A percentile compares a stretch with the other conserved stretches of the same genome.
These are phyloP conservation scores for Magnolia sinica DNA, from an alignment of 164 flowering plant species.

Conservation along the genomic window DNA sequence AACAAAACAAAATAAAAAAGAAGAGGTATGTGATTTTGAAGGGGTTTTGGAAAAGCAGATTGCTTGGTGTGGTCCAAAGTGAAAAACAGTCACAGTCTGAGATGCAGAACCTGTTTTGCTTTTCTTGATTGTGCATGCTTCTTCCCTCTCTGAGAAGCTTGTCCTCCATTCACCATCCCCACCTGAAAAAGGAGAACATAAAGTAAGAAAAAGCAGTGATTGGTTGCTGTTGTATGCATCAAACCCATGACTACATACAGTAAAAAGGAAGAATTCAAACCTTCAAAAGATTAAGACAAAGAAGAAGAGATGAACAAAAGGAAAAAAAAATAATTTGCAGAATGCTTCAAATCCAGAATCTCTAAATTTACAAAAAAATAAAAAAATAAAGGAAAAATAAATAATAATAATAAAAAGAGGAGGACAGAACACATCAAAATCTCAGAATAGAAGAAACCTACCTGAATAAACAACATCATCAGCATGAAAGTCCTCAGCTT, in stretches of 20 bases:
- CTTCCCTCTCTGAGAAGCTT: constrained; percentile 63
- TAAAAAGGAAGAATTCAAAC: constrained; percentile 12
- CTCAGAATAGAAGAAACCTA: constrained; percentile 2
- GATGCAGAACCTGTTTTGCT: constrained; percentile 80
- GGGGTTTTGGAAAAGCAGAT: background rate
- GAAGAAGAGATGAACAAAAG: constrained; percentile 3
- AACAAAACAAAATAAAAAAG: background rate
- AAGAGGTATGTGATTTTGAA: background rate
- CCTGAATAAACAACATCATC: constrained; percentile 61
- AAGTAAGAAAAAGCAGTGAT: constrained; percentile 16
- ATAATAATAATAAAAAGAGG: constrained; percentile 1
- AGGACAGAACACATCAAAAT: background rate
- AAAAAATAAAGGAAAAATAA: background rate
- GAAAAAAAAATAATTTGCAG: constrained; percentile 7
- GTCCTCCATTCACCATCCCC: constrained; percentile 77
- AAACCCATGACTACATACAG: constrained; percentile 21
- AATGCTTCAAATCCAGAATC: constrained; percentile 14
- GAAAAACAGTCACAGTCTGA: constrained; percentile 20
- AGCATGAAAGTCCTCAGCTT: constrained; percentile 66
- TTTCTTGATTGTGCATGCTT: constrained; percentile 79
- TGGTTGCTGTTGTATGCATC: constrained; percentile 7
- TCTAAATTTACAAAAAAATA: background rate
- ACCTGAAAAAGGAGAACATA: constrained; percentile 30
- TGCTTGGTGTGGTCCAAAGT: constrained; percentile 44
- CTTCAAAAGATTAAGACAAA: constrained; percentile 12